Base-by-base conservation (phyloP, 495 filamentous ascomycete species). In the Aspergillus funiculosus region DNA sequence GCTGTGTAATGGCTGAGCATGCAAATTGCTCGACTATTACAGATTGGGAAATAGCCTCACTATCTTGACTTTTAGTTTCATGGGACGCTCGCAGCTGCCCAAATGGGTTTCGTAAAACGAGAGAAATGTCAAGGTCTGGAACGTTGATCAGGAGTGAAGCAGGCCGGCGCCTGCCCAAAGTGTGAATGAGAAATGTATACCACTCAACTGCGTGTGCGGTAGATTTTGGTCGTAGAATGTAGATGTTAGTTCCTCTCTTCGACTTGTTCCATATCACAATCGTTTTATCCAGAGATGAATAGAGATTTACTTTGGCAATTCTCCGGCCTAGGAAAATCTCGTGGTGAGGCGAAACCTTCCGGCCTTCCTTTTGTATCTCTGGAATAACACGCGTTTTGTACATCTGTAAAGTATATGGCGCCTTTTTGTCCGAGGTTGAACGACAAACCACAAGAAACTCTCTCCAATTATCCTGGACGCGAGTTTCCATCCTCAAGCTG, bases 381-480 rank as follows among this genome's bases (percentile, higher is more conserved):
- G 80, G 80, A 29, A 88, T 84, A 18, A 82, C 79, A 41, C 81
- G 69, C 9, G 76, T 84, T 51, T 82, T 82, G 56, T 88, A 88
- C 63, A 87, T 72, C 57, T 83, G 77, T 20, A 87, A 59, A 4
- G 67, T 61, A 53, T 82, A 81, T 5, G 78, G 75, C 0, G 69
- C 66, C 35, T 80, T 71, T 15, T 77, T 68, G 6, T 71, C 65
- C 1, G 61, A 68, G 31, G 69, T 70, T 51, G 80, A 76, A 26
- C 84, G 71, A 51, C 81, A 86, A 3, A 86, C 81, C 10, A 87
- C 78, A 41, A 88, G 72, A 49, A 75, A 85, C 52, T 88, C 84
- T 41, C 80, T 63, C 84, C 84, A 88, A 47, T 82, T 84, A 42
- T 85, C 80, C 17, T 77, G 59, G 1, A 71, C 71, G 32, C 75